Percentiles rank a stretch among this genome's conserved stretches.
Evolutionary conservation across 371 early-diverging fungal species (phyloP).

Genomic region (Mucor lusitanicus): DNA sequence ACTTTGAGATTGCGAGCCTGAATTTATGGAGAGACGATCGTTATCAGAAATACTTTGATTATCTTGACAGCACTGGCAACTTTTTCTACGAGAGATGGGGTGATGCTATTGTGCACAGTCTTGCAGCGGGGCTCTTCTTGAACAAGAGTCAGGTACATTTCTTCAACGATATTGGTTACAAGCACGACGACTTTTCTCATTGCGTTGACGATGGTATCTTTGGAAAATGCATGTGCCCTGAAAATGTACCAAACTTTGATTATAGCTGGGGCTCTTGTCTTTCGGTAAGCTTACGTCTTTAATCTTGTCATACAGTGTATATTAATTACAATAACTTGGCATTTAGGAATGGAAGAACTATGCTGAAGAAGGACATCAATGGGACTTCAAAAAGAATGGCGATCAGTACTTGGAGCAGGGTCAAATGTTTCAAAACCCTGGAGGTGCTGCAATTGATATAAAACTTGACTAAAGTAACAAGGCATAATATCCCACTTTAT

Average conservation of each 20-base stretch:
- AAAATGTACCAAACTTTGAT: conserved; percentile 37
- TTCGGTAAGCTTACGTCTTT: conserved; percentile 13
- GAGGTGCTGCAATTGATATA: background rate
- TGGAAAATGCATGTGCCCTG: conserved; percentile 50
- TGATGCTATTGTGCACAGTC: conserved; percentile 95
- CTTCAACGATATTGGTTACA: conserved; percentile 87
- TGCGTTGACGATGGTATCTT: conserved; percentile 38
- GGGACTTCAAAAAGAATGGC: conserved; percentile 37
- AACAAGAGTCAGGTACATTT: conserved; percentile 81
- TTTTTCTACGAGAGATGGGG: conserved; percentile 98
- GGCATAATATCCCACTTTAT: background rate
- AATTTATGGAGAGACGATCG: conserved; percentile 70
- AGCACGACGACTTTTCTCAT: conserved; percentile 48
- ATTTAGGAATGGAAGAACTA: conserved; percentile 31
- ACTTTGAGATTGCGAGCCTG: conserved; percentile 82
- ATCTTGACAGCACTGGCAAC: conserved; percentile 79
- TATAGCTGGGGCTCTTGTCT: conserved; percentile 39
- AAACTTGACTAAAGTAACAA: background rate
- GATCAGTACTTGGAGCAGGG: conserved; percentile 20
- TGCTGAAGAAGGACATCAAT: conserved; percentile 25
- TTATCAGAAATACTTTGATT: conserved; percentile 78
- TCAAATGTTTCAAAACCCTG: conserved; percentile 4
- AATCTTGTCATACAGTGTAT: background rate
- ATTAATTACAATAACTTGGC: background rate
- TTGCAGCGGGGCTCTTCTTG: conserved; percentile 84